Evolutionary conservation across 2,329 filamentous ascomycete species (phyloP).

Genomic region (Cytospora piceicola): DNA sequence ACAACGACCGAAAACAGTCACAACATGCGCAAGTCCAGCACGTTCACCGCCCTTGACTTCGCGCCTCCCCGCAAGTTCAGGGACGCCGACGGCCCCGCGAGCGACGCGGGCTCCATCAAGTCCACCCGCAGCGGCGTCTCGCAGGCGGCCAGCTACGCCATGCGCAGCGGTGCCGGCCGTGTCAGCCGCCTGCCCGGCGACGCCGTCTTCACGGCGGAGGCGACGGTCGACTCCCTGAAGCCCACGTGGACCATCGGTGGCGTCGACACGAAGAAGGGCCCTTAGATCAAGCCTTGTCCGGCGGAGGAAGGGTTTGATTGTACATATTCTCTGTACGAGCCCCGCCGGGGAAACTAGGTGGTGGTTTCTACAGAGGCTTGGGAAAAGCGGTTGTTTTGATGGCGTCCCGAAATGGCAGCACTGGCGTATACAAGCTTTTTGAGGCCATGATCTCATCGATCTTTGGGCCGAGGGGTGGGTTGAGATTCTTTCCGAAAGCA

Average conservation of each 20-base stretch:
- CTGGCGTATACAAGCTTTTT: constrained; percentile 27
- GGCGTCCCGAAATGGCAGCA: constrained; percentile 26
- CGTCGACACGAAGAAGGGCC: constrained; percentile 35
- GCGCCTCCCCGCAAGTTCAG: constrained; percentile 77
- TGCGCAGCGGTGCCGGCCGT: constrained; percentile 82
- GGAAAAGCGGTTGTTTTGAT: constrained; percentile 19
- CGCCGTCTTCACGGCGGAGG: constrained; percentile 75
- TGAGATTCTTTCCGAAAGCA: constrained; percentile 11
- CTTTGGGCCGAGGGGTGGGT: constrained; percentile 15
- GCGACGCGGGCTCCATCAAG: constrained; percentile 68
- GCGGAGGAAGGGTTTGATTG: constrained; percentile 12
- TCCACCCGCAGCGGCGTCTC: constrained; percentile 82
- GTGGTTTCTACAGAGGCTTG: constrained; percentile 12
- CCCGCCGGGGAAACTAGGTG: not conserved
- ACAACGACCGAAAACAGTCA: constrained; percentile 54
- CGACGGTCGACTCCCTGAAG: constrained; percentile 65
- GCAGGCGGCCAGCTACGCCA: constrained; percentile 67
- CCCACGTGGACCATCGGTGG: constrained; percentile 61
- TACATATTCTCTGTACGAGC: constrained; percentile 21
- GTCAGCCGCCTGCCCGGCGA: constrained; percentile 83
- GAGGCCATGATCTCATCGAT: constrained; percentile 19
- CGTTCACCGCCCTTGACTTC: constrained; percentile 81
- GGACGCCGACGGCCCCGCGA: constrained; percentile 60
- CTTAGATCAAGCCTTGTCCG: not conserved
- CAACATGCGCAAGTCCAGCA: constrained; percentile 73